Evolutionary conservation across 2,329 filamentous ascomycete species (phyloP).

Genomic region (Epichloe glyceriae): DNA sequence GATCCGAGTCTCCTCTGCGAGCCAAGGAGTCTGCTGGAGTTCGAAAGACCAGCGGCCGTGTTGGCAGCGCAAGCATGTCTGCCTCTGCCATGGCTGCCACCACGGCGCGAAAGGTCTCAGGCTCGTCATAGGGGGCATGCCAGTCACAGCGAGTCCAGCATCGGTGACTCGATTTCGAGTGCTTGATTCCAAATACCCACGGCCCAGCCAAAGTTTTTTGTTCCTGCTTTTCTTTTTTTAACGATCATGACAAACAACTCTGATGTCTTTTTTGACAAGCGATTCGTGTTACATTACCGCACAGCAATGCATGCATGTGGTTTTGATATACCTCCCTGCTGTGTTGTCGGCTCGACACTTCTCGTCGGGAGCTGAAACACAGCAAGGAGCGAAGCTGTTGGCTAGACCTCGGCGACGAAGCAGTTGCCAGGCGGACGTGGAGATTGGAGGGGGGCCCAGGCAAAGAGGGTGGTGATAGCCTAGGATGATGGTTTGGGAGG

Average conservation of each 20-base stretch:
- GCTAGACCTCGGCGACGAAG: neutral
- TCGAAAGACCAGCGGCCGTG: conserved; percentile 53
- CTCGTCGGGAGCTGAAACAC: no score
- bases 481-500: no score
- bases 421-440: neutral
- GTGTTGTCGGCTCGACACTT: neutral
- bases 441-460: neutral
- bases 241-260: conserved; percentile 30
- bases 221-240: conserved; percentile 16
- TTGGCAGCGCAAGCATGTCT: conserved; percentile 42
- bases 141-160: neutral
- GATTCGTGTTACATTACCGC: conserved; percentile 22
- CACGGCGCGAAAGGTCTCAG: conserved; percentile 41
- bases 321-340: neutral
- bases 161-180: neutral
- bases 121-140: conserved; percentile 17
- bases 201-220: conserved; percentile 4
- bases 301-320: conserved; percentile 23
- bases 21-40: conserved; percentile 40
- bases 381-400: neutral
- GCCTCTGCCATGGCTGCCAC: conserved; percentile 29
- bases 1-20: conserved; percentile 33
- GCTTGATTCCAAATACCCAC: conserved; percentile 2
- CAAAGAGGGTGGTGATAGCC: no score
- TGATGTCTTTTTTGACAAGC: conserved; percentile 21